Evolutionary conservation across 2,329 filamentous ascomycete genomes (phyloP).

Genomic region (Cadophora sp.): DNA sequence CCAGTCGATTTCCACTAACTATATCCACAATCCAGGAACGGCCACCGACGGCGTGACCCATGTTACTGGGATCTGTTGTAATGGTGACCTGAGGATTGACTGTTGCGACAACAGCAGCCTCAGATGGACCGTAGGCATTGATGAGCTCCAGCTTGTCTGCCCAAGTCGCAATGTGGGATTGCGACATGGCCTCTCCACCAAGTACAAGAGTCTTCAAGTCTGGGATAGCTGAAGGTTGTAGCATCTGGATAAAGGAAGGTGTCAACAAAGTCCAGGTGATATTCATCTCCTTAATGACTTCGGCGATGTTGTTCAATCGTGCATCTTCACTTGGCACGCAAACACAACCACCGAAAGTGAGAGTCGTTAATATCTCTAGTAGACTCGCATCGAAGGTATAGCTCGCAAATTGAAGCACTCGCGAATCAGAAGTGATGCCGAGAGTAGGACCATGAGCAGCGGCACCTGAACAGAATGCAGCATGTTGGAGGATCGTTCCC

Average conservation of each 20-base stretch:
- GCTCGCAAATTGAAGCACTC: slow-evolving; percentile 34
- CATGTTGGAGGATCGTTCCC: slow-evolving; percentile 29
- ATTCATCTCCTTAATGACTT: slow-evolving; percentile 35
- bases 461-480: slow-evolving; percentile 23
- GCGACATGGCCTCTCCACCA: slow-evolving; percentile 85
- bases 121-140: slow-evolving; percentile 78
- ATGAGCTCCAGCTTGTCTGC: slow-evolving; percentile 44
- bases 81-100: neutral
- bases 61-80: slow-evolving; percentile 1
- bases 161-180: slow-evolving; percentile 53
- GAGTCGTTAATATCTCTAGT: slow-evolving; percentile 31
- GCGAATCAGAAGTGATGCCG: neutral
- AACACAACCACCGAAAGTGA: slow-evolving; percentile 33
- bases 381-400: slow-evolving; percentile 35
- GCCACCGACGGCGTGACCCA: neutral
- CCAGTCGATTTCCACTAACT: neutral
- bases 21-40: neutral
- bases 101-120: slow-evolving; percentile 46
- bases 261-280: slow-evolving; percentile 48
- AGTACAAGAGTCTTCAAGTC: slow-evolving; percentile 74
- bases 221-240: slow-evolving; percentile 84
- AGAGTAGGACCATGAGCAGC: neutral
- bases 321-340: slow-evolving; percentile 34
- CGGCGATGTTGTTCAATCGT: slow-evolving; percentile 27
- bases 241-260: slow-evolving; percentile 72